phyloP scores from a whole-genome alignment of 345 rosid species.

The Syzygium grande region DNA sequence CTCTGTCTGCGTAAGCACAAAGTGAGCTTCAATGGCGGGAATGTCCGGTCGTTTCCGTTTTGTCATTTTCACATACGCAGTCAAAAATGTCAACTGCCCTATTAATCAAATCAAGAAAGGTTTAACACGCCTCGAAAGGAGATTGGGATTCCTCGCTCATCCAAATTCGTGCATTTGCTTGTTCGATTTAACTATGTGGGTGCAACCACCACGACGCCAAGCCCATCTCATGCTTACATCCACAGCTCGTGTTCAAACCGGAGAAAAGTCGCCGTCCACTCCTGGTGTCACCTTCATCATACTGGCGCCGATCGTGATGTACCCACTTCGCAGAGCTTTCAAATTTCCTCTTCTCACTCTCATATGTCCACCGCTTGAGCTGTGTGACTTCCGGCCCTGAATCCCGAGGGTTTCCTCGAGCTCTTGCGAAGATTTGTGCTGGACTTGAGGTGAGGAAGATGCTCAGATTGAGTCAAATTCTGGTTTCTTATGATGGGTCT shows the following conservation, averaged over 20 bases:
- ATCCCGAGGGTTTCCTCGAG: not conserved
- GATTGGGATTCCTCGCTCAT: not conserved
- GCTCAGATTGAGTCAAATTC: not conserved
- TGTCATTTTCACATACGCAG: not conserved
- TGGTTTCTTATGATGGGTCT: not conserved
- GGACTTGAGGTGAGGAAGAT: not conserved
- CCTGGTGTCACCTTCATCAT: not conserved
- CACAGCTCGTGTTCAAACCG: not conserved
- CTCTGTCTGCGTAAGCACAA: not conserved
- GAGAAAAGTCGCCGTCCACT: not conserved
- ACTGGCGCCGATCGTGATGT: not conserved
- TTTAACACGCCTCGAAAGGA: not conserved
- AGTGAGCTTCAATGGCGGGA: not conserved
- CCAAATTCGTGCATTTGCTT: not conserved
- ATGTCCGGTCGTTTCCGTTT: not conserved
- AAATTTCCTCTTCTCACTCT: not conserved
- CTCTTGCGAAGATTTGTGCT: not conserved
- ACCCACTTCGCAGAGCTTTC: not conserved
- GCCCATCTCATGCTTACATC: not conserved
- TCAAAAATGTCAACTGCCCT: not conserved
- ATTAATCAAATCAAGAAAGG: not conserved
- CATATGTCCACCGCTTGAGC: not conserved
- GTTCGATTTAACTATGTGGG: not conserved
- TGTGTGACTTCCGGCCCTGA: not conserved
- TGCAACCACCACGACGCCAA: not conserved